phyloP scores from a whole-genome alignment of 768 basidiomycete species.

The Mycena vitilis region DNA sequence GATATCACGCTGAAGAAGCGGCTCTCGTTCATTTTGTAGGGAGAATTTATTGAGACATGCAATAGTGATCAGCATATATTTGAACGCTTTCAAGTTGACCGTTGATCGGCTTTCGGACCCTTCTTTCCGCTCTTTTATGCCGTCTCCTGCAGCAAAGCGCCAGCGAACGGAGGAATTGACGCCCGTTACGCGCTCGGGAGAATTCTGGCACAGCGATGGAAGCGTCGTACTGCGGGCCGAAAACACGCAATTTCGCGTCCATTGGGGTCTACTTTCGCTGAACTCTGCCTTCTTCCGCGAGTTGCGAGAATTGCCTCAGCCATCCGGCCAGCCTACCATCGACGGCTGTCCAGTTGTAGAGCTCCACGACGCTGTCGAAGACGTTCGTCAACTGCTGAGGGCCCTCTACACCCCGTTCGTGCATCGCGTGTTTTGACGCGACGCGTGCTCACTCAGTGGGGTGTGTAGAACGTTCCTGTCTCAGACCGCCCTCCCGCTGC shows the following conservation, averaged over 20 bases:
- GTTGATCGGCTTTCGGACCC: too few relatives aligned
- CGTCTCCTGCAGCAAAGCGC: background rate
- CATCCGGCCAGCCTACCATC: background rate
- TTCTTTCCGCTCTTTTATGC: background rate
- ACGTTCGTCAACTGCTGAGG: conserved; percentile 12
- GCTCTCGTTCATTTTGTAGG: too few relatives aligned
- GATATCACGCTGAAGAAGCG: too few relatives aligned
- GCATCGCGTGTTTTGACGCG: too few relatives aligned
- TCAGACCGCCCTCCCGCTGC: conserved; percentile 9
- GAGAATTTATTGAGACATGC: too few relatives aligned
- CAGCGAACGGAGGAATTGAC: background rate
- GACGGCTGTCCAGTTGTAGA: conserved; percentile 26
- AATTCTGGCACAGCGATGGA: conserved; percentile 24
- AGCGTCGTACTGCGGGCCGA: conserved; percentile 20
- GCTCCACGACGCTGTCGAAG: conserved; percentile 2
- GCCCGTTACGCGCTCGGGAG: background rate
- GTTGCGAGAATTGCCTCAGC: conserved; percentile 19
- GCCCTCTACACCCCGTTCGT: conserved; percentile 23
- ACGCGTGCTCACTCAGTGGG: background rate
- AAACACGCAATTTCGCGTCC: conserved; percentile 20
- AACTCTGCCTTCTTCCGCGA: conserved; percentile 25
- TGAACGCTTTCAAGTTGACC: too few relatives aligned
- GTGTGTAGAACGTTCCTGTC: conserved; percentile 1
- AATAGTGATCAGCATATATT: too few relatives aligned
- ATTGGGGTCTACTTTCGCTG: conserved; percentile 16